A percentile compares a stretch with the other conserved stretches of the same genome.
phyloP scores from a whole-genome alignment of 495 filamentous ascomycete genomes.

The Podospora australis region DNA sequence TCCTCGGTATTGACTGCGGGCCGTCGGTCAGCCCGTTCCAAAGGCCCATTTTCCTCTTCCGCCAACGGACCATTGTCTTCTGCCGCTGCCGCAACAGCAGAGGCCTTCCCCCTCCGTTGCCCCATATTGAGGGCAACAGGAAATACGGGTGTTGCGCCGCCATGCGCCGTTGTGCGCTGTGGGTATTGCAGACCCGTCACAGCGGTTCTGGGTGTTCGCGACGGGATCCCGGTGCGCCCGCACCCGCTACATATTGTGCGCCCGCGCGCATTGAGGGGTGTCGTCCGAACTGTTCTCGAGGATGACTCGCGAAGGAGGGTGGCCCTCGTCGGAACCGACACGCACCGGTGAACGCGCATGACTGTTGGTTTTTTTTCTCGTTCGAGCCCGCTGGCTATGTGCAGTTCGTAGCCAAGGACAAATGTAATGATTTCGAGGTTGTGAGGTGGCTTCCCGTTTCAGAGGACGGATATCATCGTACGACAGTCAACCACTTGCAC shows the following conservation, averaged over 20 bases:
- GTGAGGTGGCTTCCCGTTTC: no score
- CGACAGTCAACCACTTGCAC: no score
- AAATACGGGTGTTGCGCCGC: not conserved
- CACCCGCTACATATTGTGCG: conserved; percentile 16
- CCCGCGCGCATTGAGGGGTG: conserved; percentile 4
- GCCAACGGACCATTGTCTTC: conserved; percentile 25
- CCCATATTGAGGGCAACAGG: conserved; percentile 16
- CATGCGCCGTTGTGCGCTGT: conserved; percentile 2
- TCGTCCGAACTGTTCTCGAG: conserved; percentile 6
- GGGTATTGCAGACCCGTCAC: not conserved
- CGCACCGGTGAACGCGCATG: no score
- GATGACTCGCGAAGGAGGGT: no score
- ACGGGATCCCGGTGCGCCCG: not conserved
- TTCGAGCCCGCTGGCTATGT: no score
- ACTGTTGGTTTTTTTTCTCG: no score
- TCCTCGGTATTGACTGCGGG: conserved; percentile 20
- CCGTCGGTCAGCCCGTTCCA: not conserved
- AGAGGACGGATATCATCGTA: no score
- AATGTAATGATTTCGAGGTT: no score
- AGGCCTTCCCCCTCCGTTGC: conserved; percentile 24
- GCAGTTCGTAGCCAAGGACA: no score
- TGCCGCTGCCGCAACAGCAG: conserved; percentile 24
- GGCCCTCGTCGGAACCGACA: no score
- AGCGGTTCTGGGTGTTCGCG: not conserved
- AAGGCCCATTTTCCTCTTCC: not conserved